Evolutionary conservation across 805 yeast genomes (phyloP), one percentile per base, ranked within the genome.

Genomic region (Metschnikowia gelsemii): DNA sequence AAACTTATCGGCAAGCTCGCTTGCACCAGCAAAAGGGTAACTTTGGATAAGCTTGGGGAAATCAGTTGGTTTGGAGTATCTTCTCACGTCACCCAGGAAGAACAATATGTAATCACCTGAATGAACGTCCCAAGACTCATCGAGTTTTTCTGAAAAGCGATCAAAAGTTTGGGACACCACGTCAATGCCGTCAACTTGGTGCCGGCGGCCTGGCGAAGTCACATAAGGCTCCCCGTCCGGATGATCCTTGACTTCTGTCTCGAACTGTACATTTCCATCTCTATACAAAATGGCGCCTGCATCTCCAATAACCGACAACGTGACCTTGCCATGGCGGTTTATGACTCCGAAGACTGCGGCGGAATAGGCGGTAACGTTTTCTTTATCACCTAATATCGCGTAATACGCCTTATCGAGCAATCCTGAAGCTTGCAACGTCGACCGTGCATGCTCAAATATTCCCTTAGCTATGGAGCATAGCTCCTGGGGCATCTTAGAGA

Each of bases 341-440:
- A 39, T 22, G 2, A 39, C 19, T 5, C 38, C 38, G 16, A 39
- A 32, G 8, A 26, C 38, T 18, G 30, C 33, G n/a, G 37, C 37
- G 8, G 25, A n/a, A 8, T 21, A 32, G 2, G 18, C 38, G 4
- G 23, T 17, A 19, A 28, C 24, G 6, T 16, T 24, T 12, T 32
- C 27, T 20, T 32, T 17, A 6, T 27, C 8, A 5, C 23, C 25
- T 21, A 21, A 39, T 8, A 39, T 12, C 23, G 18, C 7, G 14
- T 38, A 22, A 19, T 39, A 39, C 3, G 38, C 43, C 11, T 27
- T 21, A 18, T 39, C 43, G 18, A 39, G 21, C 20, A 38, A 30
- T 6, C 23, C 28, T 8, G 34, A 23, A 5, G 40, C 40, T 12
- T 14, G 33, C 8, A 30, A 16, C 23, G n/a, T 11, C 6, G 35